A percentile compares a stretch with the other conserved stretches of the same genome.
phyloP scores from a whole-genome alignment of 176 grass and related monocot species.

The Oryza longistaminata region DNA sequence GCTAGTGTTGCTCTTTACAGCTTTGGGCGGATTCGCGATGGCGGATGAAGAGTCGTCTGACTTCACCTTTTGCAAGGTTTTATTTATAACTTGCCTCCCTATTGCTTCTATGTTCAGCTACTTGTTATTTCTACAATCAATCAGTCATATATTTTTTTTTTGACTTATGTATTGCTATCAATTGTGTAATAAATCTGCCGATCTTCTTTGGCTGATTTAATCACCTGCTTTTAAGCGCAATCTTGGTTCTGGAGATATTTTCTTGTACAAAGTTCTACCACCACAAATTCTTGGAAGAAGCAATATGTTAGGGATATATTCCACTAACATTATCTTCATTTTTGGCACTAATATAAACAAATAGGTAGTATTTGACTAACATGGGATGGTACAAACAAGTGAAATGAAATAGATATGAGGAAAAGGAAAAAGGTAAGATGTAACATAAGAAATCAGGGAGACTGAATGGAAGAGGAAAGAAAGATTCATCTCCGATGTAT shows the following conservation, averaged over 20 bases:
- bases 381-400: not conserved
- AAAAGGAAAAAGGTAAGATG: not conserved
- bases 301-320: not conserved
- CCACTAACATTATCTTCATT: not conserved
- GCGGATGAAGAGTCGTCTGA: constrained; percentile 63
- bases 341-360: not conserved
- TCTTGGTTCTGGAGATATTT: not conserved
- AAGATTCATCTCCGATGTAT: not conserved
- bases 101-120: not conserved
- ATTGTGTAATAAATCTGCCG: not conserved
- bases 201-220: not conserved
- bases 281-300: not conserved
- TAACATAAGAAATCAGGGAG: not conserved
- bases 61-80: constrained; percentile 88
- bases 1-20: not conserved
- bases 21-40: constrained; percentile 34
- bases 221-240: not conserved
- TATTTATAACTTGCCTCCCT: not conserved
- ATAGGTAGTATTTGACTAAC: not conserved
- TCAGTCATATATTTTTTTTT: not conserved
- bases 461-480: not conserved
- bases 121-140: not conserved
- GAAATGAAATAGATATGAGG: not conserved
- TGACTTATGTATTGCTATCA: not conserved
- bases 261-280: not conserved